Evolutionary conservation across 805 yeast genomes (phyloP), one percentile per base, ranked within the genome.

Genomic region (Clavispora fructus): DNA sequence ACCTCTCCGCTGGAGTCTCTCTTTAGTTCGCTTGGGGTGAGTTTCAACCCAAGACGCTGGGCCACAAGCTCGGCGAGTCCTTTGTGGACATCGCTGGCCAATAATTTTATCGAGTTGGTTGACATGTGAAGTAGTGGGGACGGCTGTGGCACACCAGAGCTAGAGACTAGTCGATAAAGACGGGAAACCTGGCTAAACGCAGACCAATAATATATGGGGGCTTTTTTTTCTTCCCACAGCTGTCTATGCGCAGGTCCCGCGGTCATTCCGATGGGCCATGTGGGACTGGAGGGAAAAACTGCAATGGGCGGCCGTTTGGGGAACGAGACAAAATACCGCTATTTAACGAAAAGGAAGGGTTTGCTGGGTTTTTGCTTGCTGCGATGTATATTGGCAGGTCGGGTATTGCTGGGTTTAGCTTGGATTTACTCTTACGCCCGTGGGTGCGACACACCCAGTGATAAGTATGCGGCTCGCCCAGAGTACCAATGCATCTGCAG

Each of bases 1-100:
- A 84, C 87, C 61, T 87, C 95, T 13, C 83, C 83, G 48, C 82
- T 82, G 7, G 85, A 78, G 52, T 82, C 87, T 57, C 87, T 71
- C 53, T 80, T 80, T 57, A 83, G 63, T 51, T 79, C 80, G 45
- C 81, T 77, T 39, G 86, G 85, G 19, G 86, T 80, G 42, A 82
- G 67, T 35, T 74, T 73, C 40, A 80, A 59, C 8, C 88, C 87
- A 28, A 83, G 66, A 41, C 84, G 72, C 47, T 73, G 71, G 16
- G 87, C 79, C 39, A 83, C 87, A n/a, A 80, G 73, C 62, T 81
- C 83, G 6, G 89, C 88, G 40, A 83, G 68, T 14, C 82, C 83
- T 47, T 84, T 70, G 63, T 83, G 87, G 44, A 80, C 78, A 58
- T 83, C 87, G 46, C 83, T 78, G 33, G 89, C 85, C 44, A 83